A percentile compares a stretch with the other conserved stretches of the same genome.
phyloP scores from a whole-genome alignment of 352 stramenopile species.

The Pilasporangium apinafurcum region DNA sequence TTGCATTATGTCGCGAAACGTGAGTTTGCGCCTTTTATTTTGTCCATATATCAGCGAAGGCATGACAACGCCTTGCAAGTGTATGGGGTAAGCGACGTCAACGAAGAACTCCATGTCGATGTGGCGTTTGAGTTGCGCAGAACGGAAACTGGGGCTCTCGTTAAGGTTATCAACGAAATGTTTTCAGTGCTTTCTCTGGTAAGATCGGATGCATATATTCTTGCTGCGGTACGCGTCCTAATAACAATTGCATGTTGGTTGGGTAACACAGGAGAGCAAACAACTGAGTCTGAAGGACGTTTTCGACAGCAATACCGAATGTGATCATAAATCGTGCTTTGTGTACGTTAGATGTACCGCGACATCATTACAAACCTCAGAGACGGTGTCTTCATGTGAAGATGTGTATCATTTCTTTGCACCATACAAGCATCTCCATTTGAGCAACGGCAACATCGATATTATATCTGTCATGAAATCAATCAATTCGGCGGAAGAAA shows the following conservation, averaged over 20 bases:
- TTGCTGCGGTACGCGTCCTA: slow-evolving; percentile 3
- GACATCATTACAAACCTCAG: slow-evolving; percentile 2
- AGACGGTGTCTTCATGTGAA: slow-evolving; percentile 13
- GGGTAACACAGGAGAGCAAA: slow-evolving; percentile 38
- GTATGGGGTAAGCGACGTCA: slow-evolving; percentile 42
- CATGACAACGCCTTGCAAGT: slow-evolving; percentile 20
- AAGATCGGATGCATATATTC: not conserved
- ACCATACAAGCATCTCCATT: slow-evolving; percentile 54
- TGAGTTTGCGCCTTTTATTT: slow-evolving; percentile 60
- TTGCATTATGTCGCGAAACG: slow-evolving; percentile 72
- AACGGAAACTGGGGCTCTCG: slow-evolving; percentile 25
- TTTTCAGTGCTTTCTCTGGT: slow-evolving; percentile 28
- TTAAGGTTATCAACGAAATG: slow-evolving; percentile 28
- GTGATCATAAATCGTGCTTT: slow-evolving; percentile 45
- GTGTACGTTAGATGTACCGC: slow-evolving; percentile 28
- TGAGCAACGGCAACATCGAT: slow-evolving; percentile 25
- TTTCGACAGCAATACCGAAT: too few relatives aligned
- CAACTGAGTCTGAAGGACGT: slow-evolving; percentile 20
- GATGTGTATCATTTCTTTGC: slow-evolving; percentile 63
- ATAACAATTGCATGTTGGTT: not conserved
- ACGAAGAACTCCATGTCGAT: slow-evolving; percentile 18
- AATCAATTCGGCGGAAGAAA: not conserved
- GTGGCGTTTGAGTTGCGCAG: slow-evolving; percentile 39
- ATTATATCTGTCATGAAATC: slow-evolving; percentile 7
- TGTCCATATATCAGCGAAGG: slow-evolving; percentile 27